Percentiles rank a stretch among this genome's conserved stretches.
Conservation (phyloP, 768 basidiomycete genomes). For the Russula sp. region DNA sequence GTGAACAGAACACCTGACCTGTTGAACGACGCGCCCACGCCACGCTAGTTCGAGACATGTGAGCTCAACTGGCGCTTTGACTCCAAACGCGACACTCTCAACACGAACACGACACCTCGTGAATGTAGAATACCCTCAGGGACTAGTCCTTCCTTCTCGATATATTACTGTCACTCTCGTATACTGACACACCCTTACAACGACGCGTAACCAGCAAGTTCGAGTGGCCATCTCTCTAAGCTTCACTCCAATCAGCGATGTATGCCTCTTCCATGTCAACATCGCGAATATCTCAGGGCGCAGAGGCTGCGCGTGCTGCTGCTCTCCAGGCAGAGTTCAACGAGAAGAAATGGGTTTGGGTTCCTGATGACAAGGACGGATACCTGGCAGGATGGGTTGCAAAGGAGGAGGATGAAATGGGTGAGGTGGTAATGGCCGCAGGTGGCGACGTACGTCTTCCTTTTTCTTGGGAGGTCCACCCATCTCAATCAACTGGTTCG, state of each 20-base stretch:
- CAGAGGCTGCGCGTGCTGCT: conserved; percentile 73
- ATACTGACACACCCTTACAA: not conserved
- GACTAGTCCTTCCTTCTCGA: not conserved
- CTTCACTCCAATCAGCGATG: not conserved
- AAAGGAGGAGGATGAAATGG: conserved; percentile 74
- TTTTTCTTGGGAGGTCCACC: conserved; percentile 23
- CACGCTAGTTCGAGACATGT: conserved; percentile 1
- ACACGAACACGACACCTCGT: conserved; percentile 7
- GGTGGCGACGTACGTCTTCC: conserved; percentile 62
- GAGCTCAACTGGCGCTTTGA: conserved; percentile 5
- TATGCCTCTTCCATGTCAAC: conserved; percentile 26
- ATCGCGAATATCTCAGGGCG: conserved; percentile 33
- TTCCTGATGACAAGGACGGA: conserved; percentile 85
- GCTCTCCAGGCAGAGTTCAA: conserved; percentile 94
- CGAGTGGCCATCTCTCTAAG: not conserved
- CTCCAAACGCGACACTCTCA: not conserved
- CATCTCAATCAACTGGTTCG: conserved; percentile 20
- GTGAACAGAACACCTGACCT: not conserved
- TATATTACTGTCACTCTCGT: not conserved
- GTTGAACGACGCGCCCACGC: not conserved
- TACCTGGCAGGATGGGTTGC: conserved; percentile 94
- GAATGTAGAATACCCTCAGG: conserved; percentile 2
- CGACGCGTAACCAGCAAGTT: conserved; percentile 1
- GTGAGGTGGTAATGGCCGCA: conserved; percentile 77
- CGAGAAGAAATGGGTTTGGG: conserved; percentile 99